Evolutionary conservation across 2,329 filamentous ascomycete genomes (phyloP).

Genomic region (Aspergillus piperis): DNA sequence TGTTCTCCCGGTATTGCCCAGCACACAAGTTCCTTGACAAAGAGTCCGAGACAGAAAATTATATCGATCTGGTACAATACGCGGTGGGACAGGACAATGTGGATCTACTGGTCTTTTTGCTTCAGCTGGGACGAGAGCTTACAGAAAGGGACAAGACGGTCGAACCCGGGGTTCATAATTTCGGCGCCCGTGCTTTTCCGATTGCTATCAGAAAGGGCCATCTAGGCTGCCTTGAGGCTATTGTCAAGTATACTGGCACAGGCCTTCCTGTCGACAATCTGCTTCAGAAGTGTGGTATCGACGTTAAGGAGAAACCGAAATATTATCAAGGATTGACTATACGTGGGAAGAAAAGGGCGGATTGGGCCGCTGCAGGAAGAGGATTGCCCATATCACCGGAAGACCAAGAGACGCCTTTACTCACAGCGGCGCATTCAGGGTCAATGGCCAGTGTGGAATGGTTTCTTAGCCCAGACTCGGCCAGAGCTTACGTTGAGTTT

Average conservation of each 20-base stretch:
- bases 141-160: conserved; percentile 11
- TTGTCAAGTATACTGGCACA: conserved; percentile 67
- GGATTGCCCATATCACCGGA: neutral
- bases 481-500: conserved; percentile 69
- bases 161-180: conserved; percentile 8
- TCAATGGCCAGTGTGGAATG: conserved; percentile 72
- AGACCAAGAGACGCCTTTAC: conserved; percentile 28
- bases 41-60: neutral
- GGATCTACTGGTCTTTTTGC: conserved; percentile 56
- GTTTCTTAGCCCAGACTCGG: conserved; percentile 71
- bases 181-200: conserved; percentile 35
- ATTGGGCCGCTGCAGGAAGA: conserved; percentile 71
- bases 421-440: conserved; percentile 40
- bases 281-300: conserved; percentile 65
- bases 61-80: conserved; percentile 40
- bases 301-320: conserved; percentile 64
- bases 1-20: conserved; percentile 51
- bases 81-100: conserved; percentile 57
- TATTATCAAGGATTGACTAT: conserved; percentile 78
- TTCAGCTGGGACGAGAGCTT: conserved; percentile 51
- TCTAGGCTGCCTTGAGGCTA: conserved; percentile 46
- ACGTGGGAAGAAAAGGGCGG: conserved; percentile 70
- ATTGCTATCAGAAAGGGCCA: conserved; percentile 48
- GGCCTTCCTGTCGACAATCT: conserved; percentile 70
- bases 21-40: conserved; percentile 27